Evolutionary conservation across 2,329 filamentous ascomycete species (phyloP), one percentile per base, ranked within the genome.

Genomic region (Penicillium sumatraense): DNA sequence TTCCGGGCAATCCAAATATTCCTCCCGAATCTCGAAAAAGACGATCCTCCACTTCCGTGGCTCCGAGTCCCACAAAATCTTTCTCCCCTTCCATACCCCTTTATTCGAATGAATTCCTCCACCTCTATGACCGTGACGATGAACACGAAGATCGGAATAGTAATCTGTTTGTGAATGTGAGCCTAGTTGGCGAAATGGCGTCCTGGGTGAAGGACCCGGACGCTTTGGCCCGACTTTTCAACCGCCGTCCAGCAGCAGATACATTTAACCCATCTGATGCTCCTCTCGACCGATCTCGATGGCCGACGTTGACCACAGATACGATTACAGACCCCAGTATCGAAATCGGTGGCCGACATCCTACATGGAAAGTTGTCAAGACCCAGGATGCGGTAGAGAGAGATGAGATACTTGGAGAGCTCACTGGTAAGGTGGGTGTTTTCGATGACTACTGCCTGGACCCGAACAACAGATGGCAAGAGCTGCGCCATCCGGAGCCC

Each of bases 81-180:
- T 65, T 72, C n/a, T 63, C 50, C 88, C 54, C 87, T 86, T 67
- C 78, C 84, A 87, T 72, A 81, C 89, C 69, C 81, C 82, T 86
- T 52, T 93, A 90, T 70, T 91, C 90, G 0, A 79, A 83, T 48
- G 87, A 89, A 45, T 96, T 96, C 67, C 80, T 91, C 62, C 84
- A 87, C 24, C 80, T 92, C 8, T 92, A 90, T 74, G 87, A 87
- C 55, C 82, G 87, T 53, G 81, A 86, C 55, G 75, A 82, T 72
- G 71, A 81, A 13, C 81, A 82, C 52, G 81, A 84, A 7, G 80
- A 79, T 60, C 85, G 78, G 72, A 81, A 88, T 52, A 89, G 86
- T 57, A 97, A 96, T 69, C 86, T 89, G 0, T 93, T 91, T 69
- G 87, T 86, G 40, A 91, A 86, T 63, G 83, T 97, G 10, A 82